Base-by-base conservation (phyloP, 164 flowering plant species). In the Macadamia integrifolia region DNA sequence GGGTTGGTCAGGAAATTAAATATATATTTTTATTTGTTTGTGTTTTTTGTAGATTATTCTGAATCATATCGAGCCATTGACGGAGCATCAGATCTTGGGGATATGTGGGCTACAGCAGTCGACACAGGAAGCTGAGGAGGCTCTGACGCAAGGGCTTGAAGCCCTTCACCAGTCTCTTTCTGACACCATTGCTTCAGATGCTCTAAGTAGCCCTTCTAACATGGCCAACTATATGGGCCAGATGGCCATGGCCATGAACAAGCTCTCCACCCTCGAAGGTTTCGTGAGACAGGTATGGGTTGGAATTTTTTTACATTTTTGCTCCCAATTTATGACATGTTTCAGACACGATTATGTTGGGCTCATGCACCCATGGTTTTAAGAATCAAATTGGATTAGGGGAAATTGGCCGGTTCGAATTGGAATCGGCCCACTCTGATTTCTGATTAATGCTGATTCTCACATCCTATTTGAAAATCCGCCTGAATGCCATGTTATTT, bases 231-330 rank as follows among this genome's bases (percentile, higher is more conserved):
- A 87, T 86, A 92, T 89, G 96, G 91, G 87, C 15, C 97, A 92
- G 69, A 92, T 95, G 99, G 94, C 97, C 49, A 7, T 89, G 0
- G 98, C 99, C 81, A 82, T 89, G 79, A 92, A 81, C 89, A 91
- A 95, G 80, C 90, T 95, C 74, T 85, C 98, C 64, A 82, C 91
- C 55, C 81, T 95, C 23, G 99, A 95, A 76, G 86, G 86, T 52
- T 88, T 95, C 44, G 93, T 91, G 43, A 78, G 90, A 81, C 98
- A 92, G 98, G 99, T 95, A 35, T 35, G 23, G 0, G 23, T 23
- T 23, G 23, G 23, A 23, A 23, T 23, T 0, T 23, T 23, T 23
- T 23, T 23, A 23, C 23, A 23, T 23, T 23, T 23, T 23, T 23
- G 23, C 23, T 23, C 23, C 23, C 23, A 23, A 23, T 23, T 23